These are phyloP conservation scores for Orobanche coerulescens DNA, from an alignment of 257 asterid species.

Conservation along the genomic window DNA sequence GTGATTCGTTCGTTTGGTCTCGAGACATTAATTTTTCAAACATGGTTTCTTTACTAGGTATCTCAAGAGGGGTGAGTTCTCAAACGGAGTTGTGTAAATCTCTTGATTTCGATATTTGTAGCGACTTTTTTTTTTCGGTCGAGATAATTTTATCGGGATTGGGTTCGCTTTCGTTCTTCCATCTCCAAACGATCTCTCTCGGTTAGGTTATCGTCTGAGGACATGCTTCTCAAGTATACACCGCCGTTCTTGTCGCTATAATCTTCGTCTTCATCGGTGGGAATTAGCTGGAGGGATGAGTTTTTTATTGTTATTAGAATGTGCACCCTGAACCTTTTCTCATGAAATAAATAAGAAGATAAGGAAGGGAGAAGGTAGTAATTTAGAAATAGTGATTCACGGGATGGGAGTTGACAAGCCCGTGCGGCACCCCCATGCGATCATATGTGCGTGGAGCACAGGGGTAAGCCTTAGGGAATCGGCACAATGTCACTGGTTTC, in stretches of 20 bases:
- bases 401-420: too few relatives aligned
- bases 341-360: too few relatives aligned
- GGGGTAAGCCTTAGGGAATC: too few relatives aligned
- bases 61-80: slow-evolving; percentile 28
- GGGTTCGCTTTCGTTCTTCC: slow-evolving; percentile 15
- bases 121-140: slow-evolving; percentile 6
- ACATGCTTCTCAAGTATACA: slow-evolving; percentile 29
- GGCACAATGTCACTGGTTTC: too few relatives aligned
- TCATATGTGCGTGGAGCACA: too few relatives aligned
- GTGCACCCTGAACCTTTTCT: too few relatives aligned
- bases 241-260: slow-evolving; percentile 19
- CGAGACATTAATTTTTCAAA: slow-evolving; percentile 22
- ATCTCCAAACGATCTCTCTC: slow-evolving; percentile 14
- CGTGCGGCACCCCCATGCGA: too few relatives aligned
- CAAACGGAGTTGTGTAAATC: slow-evolving; percentile 19
- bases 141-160: background rate
- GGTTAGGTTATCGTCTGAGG: slow-evolving; percentile 31
- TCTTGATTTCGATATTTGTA: slow-evolving; percentile 5
- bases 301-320: too few relatives aligned
- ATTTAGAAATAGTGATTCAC: too few relatives aligned
- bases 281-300: slow-evolving; percentile 22
- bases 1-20: slow-evolving; percentile 18
- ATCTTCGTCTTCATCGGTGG: slow-evolving; percentile 32
- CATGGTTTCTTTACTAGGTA: slow-evolving; percentile 27
- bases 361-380: too few relatives aligned